Evolutionary conservation across 1,284 basidiomycete species (phyloP).

Genomic region (Ustilago tritici): DNA sequence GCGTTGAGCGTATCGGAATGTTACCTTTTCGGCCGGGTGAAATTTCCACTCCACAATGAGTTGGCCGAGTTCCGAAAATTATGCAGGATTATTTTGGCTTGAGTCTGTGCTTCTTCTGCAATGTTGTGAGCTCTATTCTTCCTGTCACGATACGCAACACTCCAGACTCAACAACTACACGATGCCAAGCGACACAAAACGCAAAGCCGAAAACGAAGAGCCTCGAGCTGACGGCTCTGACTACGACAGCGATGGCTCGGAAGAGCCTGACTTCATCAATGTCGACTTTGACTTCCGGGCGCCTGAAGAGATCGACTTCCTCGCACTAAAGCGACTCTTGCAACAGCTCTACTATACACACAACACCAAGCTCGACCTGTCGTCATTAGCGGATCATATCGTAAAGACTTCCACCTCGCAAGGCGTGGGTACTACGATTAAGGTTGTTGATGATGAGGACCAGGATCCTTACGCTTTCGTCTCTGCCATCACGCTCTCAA

Average conservation of each 20-base stretch:
- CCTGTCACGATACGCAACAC: neutral
- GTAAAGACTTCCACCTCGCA: slow-evolving; percentile 41
- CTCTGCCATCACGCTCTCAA: slow-evolving; percentile 51
- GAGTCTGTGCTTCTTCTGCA: slow-evolving; percentile 9
- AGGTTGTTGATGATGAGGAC: slow-evolving; percentile 64
- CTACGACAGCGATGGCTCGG: slow-evolving; percentile 47
- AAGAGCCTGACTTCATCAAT: slow-evolving; percentile 64
- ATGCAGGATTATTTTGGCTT: slow-evolving; percentile 16
- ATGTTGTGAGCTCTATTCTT: neutral
- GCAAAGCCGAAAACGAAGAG: slow-evolving; percentile 48
- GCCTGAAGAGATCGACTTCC: slow-evolving; percentile 62
- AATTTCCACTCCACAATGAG: slow-evolving; percentile 15
- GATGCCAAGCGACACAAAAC: slow-evolving; percentile 45
- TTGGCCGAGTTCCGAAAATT: slow-evolving; percentile 24
- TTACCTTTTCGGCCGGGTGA: slow-evolving; percentile 13
- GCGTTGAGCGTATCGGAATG: neutral
- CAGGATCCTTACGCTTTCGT: slow-evolving; percentile 66
- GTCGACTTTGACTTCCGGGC: slow-evolving; percentile 67
- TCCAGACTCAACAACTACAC: neutral
- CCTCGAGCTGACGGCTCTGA: slow-evolving; percentile 45
- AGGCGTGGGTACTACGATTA: slow-evolving; percentile 64
- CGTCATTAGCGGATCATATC: slow-evolving; percentile 50
- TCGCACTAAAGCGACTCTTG: slow-evolving; percentile 63
- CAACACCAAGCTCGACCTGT: slow-evolving; percentile 58
- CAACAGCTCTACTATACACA: slow-evolving; percentile 69